phyloP scores from a whole-genome alignment of 2,329 filamentous ascomycete species.

The Epichloe typhina region DNA sequence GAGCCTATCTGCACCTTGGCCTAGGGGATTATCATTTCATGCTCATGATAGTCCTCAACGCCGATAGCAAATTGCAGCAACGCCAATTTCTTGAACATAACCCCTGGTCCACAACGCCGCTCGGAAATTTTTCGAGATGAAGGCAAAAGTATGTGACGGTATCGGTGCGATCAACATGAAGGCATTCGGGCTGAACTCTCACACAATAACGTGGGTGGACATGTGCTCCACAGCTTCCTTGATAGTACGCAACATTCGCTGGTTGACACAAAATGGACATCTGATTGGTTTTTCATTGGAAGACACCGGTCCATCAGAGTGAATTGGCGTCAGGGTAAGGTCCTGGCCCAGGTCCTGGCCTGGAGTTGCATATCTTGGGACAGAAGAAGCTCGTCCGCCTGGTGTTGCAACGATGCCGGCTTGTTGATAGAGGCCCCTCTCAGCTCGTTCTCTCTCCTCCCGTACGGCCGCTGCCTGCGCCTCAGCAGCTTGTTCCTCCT shows the following conservation, averaged over 20 bases:
- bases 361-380: conserved; percentile 21
- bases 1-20: neutral
- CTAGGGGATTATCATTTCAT: neutral
- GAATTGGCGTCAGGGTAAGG: conserved; percentile 41
- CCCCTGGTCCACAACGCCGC: neutral
- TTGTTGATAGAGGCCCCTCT: conserved; percentile 21
- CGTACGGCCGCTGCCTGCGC: conserved; percentile 41
- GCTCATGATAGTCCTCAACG: neutral
- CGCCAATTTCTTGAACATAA: too few relatives aligned
- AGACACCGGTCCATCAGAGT: conserved; percentile 33
- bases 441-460: conserved; percentile 37
- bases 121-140: neutral
- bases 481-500: conserved; percentile 45
- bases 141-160: neutral
- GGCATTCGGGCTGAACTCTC: conserved; percentile 3
- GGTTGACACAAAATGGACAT: conserved; percentile 49
- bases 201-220: conserved; percentile 48
- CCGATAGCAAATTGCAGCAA: neutral
- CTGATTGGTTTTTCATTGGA: conserved; percentile 36
- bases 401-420: conserved; percentile 21
- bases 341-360: conserved; percentile 25
- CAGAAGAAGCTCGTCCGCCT: conserved; percentile 15
- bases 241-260: conserved; percentile 45
- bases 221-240: conserved; percentile 51
- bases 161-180: neutral